These are phyloP conservation scores for Saturnispora sanitii DNA, from an alignment of 805 yeast species.

Conservation along the genomic window DNA sequence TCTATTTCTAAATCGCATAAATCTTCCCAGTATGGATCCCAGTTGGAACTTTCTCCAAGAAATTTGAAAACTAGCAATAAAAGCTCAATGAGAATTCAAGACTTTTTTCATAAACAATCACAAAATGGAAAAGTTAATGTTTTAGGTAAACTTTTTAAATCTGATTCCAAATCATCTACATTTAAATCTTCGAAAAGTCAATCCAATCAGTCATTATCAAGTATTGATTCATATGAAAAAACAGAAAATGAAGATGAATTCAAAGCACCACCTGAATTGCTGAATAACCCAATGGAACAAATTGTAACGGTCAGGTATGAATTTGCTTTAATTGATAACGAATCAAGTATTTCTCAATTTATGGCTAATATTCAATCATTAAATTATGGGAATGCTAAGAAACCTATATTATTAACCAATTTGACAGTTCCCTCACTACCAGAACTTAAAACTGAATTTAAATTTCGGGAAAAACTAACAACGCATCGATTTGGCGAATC, in stretches of 20 bases:
- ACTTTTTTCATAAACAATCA: slow-evolving; percentile 1
- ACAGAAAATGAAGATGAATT: background rate
- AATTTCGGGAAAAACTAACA: background rate
- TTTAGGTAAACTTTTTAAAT: slow-evolving; percentile 2
- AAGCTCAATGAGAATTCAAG: slow-evolving; percentile 4
- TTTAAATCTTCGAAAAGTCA: background rate
- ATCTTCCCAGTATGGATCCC: slow-evolving; percentile 1
- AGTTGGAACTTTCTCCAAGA: slow-evolving; percentile 1
- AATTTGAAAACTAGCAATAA: background rate
- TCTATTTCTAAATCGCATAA: slow-evolving; percentile 13
- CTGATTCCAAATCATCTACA: background rate
- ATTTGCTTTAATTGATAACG: slow-evolving; percentile 22
- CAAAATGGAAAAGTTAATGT: background rate
- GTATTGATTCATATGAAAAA: background rate
- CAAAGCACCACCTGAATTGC: slow-evolving; percentile 35
- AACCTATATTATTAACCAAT: slow-evolving; percentile 1
- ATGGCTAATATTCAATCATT: slow-evolving; percentile 11
- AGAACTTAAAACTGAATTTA: background rate
- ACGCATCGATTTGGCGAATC: background rate
- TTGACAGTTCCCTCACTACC: slow-evolving; percentile 20
- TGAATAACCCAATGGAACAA: slow-evolving; percentile 22
- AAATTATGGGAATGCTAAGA: background rate
- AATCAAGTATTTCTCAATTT: slow-evolving; percentile 15
- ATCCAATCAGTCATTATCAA: background rate
- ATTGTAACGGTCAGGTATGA: slow-evolving; percentile 14